phyloP scores from a whole-genome alignment of 2,329 filamentous ascomycete species.

The Colletotrichum tabaci region DNA sequence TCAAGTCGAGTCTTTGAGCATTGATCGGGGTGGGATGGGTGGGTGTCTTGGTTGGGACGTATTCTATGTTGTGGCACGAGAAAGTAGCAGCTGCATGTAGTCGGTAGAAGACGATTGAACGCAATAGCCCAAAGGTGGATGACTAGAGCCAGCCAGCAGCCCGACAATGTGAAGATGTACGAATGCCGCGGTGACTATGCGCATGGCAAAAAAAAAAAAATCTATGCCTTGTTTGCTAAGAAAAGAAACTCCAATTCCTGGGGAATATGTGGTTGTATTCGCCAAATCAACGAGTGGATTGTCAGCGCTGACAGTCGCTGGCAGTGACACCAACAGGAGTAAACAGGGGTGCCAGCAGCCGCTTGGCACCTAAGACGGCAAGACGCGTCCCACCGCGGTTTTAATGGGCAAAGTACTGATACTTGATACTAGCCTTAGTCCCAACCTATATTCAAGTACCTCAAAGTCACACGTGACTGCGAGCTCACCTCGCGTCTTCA shows the following conservation, averaged over 20 bases:
- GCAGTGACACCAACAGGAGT: background rate
- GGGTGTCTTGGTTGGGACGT: too few species aligned
- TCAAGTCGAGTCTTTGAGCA: constrained; percentile 43
- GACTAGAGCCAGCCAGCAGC: background rate
- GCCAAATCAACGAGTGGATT: background rate
- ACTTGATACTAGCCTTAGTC: background rate
- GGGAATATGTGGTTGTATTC: background rate
- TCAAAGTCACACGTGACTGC: constrained; percentile 16
- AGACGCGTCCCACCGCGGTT: constrained; percentile 17
- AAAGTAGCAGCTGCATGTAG: background rate
- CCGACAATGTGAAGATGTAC: too few species aligned
- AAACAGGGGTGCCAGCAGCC: background rate
- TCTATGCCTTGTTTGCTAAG: background rate
- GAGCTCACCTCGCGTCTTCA: constrained; percentile 21
- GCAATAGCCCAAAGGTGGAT: background rate
- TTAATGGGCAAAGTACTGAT: constrained; percentile 19
- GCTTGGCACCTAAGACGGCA: background rate
- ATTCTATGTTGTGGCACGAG: background rate
- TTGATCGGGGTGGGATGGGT: too few species aligned
- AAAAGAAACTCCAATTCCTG: background rate
- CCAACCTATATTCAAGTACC: background rate
- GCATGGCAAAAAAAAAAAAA: background rate
- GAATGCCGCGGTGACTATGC: background rate
- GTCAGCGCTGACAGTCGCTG: background rate
- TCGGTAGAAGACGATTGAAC: background rate